A percentile compares a stretch with the other conserved stretches of the same genome.
These are phyloP conservation scores for Malassezia japonica DNA, from an alignment of 1,284 basidiomycete genomes.

Conservation along the genomic window DNA sequence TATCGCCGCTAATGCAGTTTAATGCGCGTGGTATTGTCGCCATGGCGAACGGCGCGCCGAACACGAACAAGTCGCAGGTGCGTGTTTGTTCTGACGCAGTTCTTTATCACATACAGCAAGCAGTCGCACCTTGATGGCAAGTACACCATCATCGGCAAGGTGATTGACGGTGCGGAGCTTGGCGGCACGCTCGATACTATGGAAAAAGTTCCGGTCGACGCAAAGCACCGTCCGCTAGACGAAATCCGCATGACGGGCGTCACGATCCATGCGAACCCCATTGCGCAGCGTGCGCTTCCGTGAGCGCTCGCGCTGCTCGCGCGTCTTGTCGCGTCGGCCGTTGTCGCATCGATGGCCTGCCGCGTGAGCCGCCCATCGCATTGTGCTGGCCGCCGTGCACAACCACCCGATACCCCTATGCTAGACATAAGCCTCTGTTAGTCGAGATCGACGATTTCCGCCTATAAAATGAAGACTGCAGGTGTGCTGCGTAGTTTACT, in stretches of 20 bases:
- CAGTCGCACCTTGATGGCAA: slow-evolving; percentile 40
- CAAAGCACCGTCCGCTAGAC: slow-evolving; percentile 73
- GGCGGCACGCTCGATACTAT: slow-evolving; percentile 30
- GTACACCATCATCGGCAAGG: slow-evolving; percentile 43
- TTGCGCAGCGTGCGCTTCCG: slow-evolving; percentile 56
- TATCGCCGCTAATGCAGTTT: slow-evolving; percentile 20
- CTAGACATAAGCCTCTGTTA: no score
- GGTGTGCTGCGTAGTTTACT: no score
- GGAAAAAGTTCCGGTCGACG: slow-evolving; percentile 77
- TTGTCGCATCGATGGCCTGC: no score
- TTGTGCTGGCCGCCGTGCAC: no score
- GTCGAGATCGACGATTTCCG: no score
- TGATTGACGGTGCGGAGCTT: slow-evolving; percentile 40
- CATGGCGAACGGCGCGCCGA: slow-evolving; percentile 45
- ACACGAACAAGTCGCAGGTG: slow-evolving; percentile 36
- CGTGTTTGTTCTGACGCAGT: slow-evolving; percentile 19
- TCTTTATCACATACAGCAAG: slow-evolving; percentile 44
- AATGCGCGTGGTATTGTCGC: slow-evolving; percentile 38
- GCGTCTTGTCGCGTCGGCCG: no score
- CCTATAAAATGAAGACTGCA: no score
- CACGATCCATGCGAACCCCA: slow-evolving; percentile 88
- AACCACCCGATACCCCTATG: no score
- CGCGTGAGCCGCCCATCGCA: no score
- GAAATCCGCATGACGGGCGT: slow-evolving; percentile 75
- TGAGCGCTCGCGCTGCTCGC: no score